Evolutionary conservation across 176 grass and related monocot genomes (phyloP), one percentile per base, ranked within the genome.

Genomic region (Aegilops tauschii): DNA sequence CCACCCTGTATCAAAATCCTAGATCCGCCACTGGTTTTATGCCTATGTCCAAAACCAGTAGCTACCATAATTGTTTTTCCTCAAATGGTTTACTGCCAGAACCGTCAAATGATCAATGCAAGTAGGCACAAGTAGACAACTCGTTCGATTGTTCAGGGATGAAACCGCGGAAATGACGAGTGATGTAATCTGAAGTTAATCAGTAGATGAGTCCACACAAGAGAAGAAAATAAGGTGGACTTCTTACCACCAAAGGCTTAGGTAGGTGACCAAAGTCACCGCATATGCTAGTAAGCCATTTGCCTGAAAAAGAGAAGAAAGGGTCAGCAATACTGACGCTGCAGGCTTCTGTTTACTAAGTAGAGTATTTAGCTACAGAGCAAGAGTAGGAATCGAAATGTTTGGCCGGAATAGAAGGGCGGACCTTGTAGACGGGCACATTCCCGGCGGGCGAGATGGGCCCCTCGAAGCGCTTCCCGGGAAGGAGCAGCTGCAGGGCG

Each of bases 251-350:
- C 97, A 99, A 44, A 99, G 89, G 77, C 90, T 78, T 8, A 99
- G 7, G 81, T 99, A 99, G 42, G 94, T 89, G 67, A 92, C 42
- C 80, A 99, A 87, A 27, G 97, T 99, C 76, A 99, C 94, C 25
- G 89, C 97, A 92, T 97, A 99, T 87, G 97, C 94, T 92, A 91
- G 94, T 36, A 99, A 90, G 16, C 97, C 97, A 93, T 99, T 99
- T 79, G 94, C 97, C 96, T 98, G 85, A 59, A 69, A 54, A 71
- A 75, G 12, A 31, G 42, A 28, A 59, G 42, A 49, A 25, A 47
- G 12, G 0, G 5, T 3, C n/a, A 78, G 10, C 8, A 9, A 14
- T 44, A 61, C 37, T 35, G 23, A 7, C 2, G 1, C 21, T 67
- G 54, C 65, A 79, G 21, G 17, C 37, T 8, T 42, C 39, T 42